Conservation (phyloP, 495 filamentous ascomycete genomes). For the Oidiodendron maius region DNA sequence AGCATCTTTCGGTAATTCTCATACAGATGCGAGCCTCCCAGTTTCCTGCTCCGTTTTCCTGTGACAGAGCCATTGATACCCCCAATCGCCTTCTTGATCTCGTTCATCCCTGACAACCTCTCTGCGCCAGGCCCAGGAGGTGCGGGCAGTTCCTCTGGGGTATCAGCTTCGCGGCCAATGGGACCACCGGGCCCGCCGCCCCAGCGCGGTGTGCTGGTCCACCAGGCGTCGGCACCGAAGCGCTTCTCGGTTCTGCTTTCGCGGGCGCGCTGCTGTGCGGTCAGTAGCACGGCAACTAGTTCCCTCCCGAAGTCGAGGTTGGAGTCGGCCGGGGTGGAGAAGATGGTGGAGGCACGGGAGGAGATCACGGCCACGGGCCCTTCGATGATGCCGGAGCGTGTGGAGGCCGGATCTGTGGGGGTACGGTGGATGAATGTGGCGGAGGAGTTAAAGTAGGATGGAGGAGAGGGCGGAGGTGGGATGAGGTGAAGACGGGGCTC, state of each 20-base stretch:
- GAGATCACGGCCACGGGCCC: conserved; percentile 67
- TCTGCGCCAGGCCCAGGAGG: conserved; percentile 9
- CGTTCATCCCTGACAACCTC: not conserved
- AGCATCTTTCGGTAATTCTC: conserved; percentile 53
- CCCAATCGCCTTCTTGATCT: conserved; percentile 10
- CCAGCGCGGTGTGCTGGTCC: conserved; percentile 68
- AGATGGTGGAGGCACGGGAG: conserved; percentile 46
- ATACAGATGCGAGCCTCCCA: conserved; percentile 43
- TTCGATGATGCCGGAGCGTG: conserved; percentile 66
- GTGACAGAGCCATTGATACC: conserved; percentile 9
- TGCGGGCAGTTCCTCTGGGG: conserved; percentile 2
- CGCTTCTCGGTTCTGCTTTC: conserved; percentile 59
- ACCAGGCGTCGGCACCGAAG: conserved; percentile 76
- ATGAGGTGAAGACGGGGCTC: conserved; percentile 58
- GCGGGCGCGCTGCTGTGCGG: conserved; percentile 77
- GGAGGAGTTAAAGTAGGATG: conserved; percentile 46
- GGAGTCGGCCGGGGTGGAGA: conserved; percentile 39
- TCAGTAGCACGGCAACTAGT: conserved; percentile 63
- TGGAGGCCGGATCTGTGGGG: conserved; percentile 61
- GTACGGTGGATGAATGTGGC: conserved; percentile 57
- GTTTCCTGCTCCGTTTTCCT: conserved; percentile 25
- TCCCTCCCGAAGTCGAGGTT: conserved; percentile 68
- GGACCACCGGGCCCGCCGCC: conserved; percentile 66
- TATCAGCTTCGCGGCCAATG: conserved; percentile 42
- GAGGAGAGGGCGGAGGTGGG: conserved; percentile 38